A percentile compares a stretch with the other conserved stretches of the same genome.
Evolutionary conservation across 768 basidiomycete genomes (phyloP).

Genomic region (Phylloporus rhodoxanthus): DNA sequence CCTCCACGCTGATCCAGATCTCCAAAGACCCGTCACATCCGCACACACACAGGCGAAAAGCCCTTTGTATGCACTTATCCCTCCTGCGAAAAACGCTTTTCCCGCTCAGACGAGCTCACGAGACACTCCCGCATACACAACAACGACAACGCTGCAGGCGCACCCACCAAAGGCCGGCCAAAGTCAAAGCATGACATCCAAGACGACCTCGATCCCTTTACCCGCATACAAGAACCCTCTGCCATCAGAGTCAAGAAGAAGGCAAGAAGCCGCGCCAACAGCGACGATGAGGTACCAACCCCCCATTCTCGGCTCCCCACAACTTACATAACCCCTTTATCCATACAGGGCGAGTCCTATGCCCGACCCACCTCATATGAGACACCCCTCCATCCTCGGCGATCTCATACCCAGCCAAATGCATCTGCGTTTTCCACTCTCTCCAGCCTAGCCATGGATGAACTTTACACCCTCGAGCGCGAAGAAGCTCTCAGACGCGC

Average conservation of each 20-base stretch:
- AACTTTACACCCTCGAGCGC: constrained; percentile 83
- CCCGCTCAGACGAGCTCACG: constrained; percentile 96
- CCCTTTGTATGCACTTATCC: constrained; percentile 90
- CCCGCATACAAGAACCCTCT: constrained; percentile 20
- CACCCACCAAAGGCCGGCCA: constrained; percentile 23
- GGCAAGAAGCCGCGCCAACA: constrained; percentile 71
- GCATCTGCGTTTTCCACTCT: constrained; percentile 57
- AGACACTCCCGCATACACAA: constrained; percentile 92
- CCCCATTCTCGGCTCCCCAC: constrained; percentile 21
- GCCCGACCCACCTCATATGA: constrained; percentile 53
- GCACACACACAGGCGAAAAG: constrained; percentile 98
- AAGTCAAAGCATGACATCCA: constrained; percentile 24
- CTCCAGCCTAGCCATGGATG: constrained; percentile 77
- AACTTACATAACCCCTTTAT: constrained; percentile 23
- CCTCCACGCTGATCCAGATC: constrained; percentile 19
- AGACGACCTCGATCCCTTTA: constrained; percentile 26
- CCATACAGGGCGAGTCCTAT: constrained; percentile 47
- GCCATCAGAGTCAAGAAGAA: constrained; percentile 60
- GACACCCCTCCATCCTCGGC: constrained; percentile 24
- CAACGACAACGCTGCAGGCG: constrained; percentile 40
- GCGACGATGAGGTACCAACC: constrained; percentile 78
- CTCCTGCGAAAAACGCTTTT: constrained; percentile 97
- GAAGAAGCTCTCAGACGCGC: constrained; percentile 78
- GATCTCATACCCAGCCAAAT: constrained; percentile 30
- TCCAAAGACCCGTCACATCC: constrained; percentile 87